Conservation (phyloP, 2,329 filamentous ascomycete genomes). For the Hypomyces rosellus region DNA sequence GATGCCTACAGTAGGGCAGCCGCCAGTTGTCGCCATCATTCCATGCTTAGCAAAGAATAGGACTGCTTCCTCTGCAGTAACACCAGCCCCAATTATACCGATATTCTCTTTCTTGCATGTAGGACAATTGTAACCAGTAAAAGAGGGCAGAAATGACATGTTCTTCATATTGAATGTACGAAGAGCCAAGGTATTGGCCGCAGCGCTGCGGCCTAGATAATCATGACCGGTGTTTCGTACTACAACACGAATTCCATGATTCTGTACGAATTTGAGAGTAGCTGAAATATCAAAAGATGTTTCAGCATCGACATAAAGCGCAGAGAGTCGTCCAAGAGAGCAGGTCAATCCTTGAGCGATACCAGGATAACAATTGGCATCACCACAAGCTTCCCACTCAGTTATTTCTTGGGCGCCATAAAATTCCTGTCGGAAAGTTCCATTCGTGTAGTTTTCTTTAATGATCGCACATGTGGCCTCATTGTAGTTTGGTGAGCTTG, state of each 20-base stretch:
- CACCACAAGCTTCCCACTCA: constrained; percentile 3
- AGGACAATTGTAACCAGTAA: neutral
- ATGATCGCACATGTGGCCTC: neutral
- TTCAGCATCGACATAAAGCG: constrained; percentile 1
- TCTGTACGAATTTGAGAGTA: neutral
- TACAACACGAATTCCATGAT: constrained; percentile 39
- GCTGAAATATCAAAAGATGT: neutral
- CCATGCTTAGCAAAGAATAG: neutral
- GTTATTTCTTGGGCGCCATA: neutral
- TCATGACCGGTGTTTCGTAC: constrained; percentile 47
- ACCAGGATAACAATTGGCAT: constrained; percentile 6
- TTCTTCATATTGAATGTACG: constrained; percentile 44
- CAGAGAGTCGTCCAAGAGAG: constrained; percentile 1
- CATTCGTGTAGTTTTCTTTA: neutral
- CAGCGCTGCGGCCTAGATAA: constrained; percentile 46
- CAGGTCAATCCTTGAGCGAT: neutral
- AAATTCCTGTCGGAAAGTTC: neutral
- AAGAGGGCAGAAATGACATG: constrained; percentile 22
- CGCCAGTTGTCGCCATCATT: constrained; percentile 30
- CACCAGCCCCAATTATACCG: constrained; percentile 2
- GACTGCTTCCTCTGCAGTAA: neutral
- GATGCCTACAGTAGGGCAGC: constrained; percentile 43
- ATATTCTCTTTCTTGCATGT: neutral
- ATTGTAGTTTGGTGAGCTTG: constrained; percentile 2
- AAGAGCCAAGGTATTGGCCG: constrained; percentile 40